A percentile compares a stretch with the other conserved stretches of the same genome.
Evolutionary conservation across 148 eudicot species (phyloP).

Genomic region (Chenopodium berlandieri): DNA sequence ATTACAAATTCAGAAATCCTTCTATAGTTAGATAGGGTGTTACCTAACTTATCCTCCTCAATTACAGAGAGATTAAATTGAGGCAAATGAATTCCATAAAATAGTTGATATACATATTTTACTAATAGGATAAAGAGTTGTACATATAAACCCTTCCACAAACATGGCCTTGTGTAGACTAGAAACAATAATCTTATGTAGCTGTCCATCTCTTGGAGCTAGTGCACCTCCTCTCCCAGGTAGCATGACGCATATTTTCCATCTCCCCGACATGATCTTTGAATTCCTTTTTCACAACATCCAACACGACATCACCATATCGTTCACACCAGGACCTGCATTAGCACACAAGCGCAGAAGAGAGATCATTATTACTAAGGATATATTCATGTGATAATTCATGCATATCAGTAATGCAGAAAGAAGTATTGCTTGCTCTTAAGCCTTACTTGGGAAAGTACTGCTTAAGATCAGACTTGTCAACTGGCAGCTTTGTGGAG

Average conservation of each 20-base stretch:
- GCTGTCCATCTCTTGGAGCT: constrained; percentile 70
- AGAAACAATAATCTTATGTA: neutral
- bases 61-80: too few relatives aligned
- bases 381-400: too few relatives aligned
- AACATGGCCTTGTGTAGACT: neutral
- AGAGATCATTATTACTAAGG: neutral
- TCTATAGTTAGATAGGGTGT: neutral
- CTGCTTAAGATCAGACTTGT: constrained; percentile 66
- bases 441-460: constrained; percentile 64
- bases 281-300: constrained; percentile 67
- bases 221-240: constrained; percentile 40
- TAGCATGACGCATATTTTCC: constrained; percentile 31
- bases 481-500: constrained; percentile 78
- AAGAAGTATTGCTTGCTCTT: neutral
- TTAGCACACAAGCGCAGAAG: neutral
- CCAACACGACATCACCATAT: constrained; percentile 60
- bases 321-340: constrained; percentile 71
- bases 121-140: neutral
- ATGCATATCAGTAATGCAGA: neutral
- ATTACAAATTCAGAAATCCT: neutral
- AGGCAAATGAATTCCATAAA: neutral
- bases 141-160: neutral
- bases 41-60: too few relatives aligned
- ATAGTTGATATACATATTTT: too few relatives aligned
- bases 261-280: constrained; percentile 65